phyloP scores from a whole-genome alignment of 805 yeast species.

The Kregervanrija delftensis region DNA sequence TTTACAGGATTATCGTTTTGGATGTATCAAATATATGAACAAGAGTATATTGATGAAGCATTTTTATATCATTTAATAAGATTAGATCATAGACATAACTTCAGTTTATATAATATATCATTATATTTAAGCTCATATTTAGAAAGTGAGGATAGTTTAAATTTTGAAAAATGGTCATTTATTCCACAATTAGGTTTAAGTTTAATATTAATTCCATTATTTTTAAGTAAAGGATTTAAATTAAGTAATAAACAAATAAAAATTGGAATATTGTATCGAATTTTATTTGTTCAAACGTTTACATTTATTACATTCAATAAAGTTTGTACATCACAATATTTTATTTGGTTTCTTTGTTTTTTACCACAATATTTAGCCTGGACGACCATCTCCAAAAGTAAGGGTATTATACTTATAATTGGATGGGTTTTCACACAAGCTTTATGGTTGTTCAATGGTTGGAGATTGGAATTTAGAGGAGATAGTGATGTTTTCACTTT shows the following conservation, averaged over 20 bases:
- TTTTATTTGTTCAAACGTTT: conserved; percentile 70
- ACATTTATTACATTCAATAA: conserved; percentile 74
- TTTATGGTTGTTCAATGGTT: conserved; percentile 74
- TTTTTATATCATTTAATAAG: conserved; percentile 78
- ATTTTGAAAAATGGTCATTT: conserved; percentile 52
- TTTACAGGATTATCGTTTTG: conserved; percentile 40
- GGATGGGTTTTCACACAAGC: conserved; percentile 73
- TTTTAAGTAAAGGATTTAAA: conserved; percentile 21
- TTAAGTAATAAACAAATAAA: conserved; percentile 20
- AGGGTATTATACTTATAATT: conserved; percentile 35
- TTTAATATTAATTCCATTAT: conserved; percentile 51
- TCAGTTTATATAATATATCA: conserved; percentile 75
- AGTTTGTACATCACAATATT: conserved; percentile 91
- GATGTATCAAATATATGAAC: conserved; percentile 70
- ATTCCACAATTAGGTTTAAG: conserved; percentile 71
- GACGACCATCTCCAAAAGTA: conserved; percentile 30
- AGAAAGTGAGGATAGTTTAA: conserved; percentile 6
- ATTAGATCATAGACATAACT: conserved; percentile 91
- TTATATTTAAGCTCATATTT: conserved; percentile 54
- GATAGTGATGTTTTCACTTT: conserved; percentile 23
- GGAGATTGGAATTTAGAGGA: conserved; percentile 75
- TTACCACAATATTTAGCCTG: conserved; percentile 63
- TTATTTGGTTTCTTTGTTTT: conserved; percentile 87
- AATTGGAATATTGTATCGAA: conserved; percentile 29
- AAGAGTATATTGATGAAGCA: conserved; percentile 68